These are phyloP conservation scores for Calonectria hawksworthii DNA, from an alignment of 2,329 filamentous ascomycete genomes.

Conservation along the genomic window DNA sequence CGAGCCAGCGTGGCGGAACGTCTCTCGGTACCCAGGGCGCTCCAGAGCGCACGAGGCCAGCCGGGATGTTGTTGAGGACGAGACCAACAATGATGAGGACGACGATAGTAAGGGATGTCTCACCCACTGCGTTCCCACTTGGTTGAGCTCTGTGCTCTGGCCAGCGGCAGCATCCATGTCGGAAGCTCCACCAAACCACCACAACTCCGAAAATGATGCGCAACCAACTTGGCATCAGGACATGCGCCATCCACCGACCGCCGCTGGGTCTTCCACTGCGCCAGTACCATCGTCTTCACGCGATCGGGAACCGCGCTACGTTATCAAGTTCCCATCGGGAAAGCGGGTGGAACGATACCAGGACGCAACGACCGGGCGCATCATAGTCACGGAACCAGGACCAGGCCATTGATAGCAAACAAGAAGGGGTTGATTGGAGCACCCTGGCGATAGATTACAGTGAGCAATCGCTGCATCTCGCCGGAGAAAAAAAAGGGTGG, in stretches of 20 bases:
- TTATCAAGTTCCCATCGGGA: slow-evolving; percentile 1
- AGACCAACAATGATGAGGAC: neutral
- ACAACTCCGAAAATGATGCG: neutral
- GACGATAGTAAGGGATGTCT: neutral
- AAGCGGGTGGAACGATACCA: neutral
- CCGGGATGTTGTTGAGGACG: neutral
- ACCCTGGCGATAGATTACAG: too few relatives aligned
- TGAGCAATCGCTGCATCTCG: too few relatives aligned
- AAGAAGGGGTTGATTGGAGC: neutral
- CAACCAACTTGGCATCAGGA: neutral
- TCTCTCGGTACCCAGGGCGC: neutral
- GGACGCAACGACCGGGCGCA: neutral
- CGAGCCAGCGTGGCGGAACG: neutral
- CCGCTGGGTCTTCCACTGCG: neutral
- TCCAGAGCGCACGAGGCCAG: neutral
- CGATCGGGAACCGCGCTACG: neutral
- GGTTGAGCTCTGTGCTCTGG: neutral
- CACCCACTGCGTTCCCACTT: neutral
- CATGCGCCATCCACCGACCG: neutral
- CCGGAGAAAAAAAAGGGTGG: neutral
- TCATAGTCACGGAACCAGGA: neutral
- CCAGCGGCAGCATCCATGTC: neutral
- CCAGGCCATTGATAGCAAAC: neutral
- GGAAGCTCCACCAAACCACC: neutral
- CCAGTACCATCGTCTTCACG: neutral